Evolutionary conservation across 768 basidiomycete genomes (phyloP).

Genomic region (Leccinum broughii): DNA sequence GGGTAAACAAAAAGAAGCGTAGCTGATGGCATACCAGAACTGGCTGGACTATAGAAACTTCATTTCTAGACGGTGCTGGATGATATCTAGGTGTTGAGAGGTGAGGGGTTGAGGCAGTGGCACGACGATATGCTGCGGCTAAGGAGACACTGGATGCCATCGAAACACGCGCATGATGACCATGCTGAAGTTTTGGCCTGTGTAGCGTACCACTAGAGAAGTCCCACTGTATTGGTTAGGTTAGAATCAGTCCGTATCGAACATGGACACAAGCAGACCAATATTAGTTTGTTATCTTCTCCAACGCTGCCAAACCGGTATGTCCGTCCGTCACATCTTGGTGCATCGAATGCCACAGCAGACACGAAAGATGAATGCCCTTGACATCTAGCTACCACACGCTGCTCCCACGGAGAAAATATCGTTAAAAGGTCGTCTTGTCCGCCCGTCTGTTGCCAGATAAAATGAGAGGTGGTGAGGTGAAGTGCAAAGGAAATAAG

Average conservation of each 20-base stretch:
- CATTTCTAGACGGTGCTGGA: constrained; percentile 86
- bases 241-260: constrained; percentile 1
- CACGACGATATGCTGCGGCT: constrained; percentile 62
- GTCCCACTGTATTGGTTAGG: constrained; percentile 67
- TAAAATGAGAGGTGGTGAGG: neutral
- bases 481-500: constrained; percentile 6
- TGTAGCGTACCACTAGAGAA: constrained; percentile 91
- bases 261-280: constrained; percentile 50
- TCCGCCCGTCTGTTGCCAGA: constrained; percentile 72
- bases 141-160: constrained; percentile 80
- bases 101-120: constrained; percentile 53
- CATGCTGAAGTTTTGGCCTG: constrained; percentile 74
- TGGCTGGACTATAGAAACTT: constrained; percentile 88
- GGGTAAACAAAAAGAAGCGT: neutral
- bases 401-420: constrained; percentile 91
- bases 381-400: constrained; percentile 93
- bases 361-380: constrained; percentile 96
- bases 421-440: constrained; percentile 97
- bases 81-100: constrained; percentile 68
- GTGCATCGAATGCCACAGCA: constrained; percentile 85
- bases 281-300: constrained; percentile 92
- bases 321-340: constrained; percentile 82
- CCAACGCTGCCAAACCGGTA: constrained; percentile 96
- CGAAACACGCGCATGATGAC: constrained; percentile 73
- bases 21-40: constrained; percentile 61